Conservation (phyloP, 148 eudicot genomes). For the Gaultheria prostrata region DNA sequence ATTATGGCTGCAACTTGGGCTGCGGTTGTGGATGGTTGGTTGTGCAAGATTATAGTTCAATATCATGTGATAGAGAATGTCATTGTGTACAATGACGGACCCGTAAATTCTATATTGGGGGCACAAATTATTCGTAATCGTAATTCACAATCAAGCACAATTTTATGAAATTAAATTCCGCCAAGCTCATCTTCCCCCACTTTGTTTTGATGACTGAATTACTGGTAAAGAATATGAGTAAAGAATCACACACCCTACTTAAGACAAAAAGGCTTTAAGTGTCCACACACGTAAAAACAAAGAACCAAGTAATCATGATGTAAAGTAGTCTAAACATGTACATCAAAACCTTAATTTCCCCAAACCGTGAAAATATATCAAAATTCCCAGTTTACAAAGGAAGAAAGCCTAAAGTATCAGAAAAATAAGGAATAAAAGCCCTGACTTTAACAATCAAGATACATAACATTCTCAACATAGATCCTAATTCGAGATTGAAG, state of each 20-base stretch:
- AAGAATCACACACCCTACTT: no score
- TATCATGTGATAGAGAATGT: not conserved
- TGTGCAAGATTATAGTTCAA: not conserved
- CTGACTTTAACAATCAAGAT: not conserved
- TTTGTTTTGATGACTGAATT: no score
- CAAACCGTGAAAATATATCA: not conserved
- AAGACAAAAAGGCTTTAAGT: no score
- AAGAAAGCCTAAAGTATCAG: not conserved
- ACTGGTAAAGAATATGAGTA: no score
- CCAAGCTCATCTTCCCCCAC: no score
- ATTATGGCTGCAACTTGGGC: not conserved
- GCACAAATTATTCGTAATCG: no score
- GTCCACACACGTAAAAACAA: not conserved
- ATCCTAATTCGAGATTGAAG: not conserved
- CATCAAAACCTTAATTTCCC: not conserved
- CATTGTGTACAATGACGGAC: not conserved
- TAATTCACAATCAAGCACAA: no score
- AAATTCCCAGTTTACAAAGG: not conserved
- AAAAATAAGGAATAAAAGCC: not conserved
- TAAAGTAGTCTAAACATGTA: not conserved
- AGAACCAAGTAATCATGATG: not conserved
- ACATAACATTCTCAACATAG: not conserved
- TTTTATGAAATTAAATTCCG: no score
- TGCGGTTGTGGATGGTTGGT: not conserved
- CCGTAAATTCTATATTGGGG: not conserved